A percentile compares a stretch with the other conserved stretches of the same genome.
Evolutionary conservation across 495 filamentous ascomycete genomes (phyloP).

Genomic region (Coniosporium apollinis): DNA sequence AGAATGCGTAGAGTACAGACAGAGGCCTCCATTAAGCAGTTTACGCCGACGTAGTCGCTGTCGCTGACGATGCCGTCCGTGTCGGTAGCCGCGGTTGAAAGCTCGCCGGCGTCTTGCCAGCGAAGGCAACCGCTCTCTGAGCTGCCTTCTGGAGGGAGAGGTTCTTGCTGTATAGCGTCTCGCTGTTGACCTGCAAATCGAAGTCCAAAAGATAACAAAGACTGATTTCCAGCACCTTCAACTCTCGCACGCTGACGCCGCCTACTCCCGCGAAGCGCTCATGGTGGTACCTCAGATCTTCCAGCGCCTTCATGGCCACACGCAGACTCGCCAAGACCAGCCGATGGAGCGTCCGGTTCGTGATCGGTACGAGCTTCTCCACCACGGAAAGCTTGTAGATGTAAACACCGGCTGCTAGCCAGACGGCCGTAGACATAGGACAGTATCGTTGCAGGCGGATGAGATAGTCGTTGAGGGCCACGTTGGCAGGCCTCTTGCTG

Average conservation of each 20-base stretch:
- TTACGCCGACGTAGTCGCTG: too few species aligned
- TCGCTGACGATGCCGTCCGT: too few species aligned
- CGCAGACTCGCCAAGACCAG: conserved; percentile 68
- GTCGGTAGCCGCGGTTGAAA: conserved; percentile 6
- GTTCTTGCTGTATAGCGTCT: conserved; percentile 7
- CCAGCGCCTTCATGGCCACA: conserved; percentile 82
- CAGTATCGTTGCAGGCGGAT: conserved; percentile 76
- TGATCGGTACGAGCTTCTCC: conserved; percentile 52
- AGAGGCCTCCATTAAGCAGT: too few species aligned
- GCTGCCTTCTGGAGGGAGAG: conserved; percentile 13
- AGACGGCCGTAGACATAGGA: conserved; percentile 90
- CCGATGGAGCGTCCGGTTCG: conserved; percentile 70
- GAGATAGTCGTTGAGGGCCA: conserved; percentile 72
- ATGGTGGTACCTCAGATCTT: conserved; percentile 79
- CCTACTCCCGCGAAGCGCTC: conserved; percentile 73
- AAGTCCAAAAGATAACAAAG: conserved; percentile 23
- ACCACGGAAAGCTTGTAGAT: conserved; percentile 62
- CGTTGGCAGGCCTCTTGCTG: conserved; percentile 66
- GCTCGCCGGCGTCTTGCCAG: conserved; percentile 5
- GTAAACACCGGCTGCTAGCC: conserved; percentile 83
- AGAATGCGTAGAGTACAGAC: too few species aligned
- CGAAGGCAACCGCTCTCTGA: conserved; percentile 7
- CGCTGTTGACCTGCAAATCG: conserved; percentile 16
- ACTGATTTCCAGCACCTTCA: conserved; percentile 72
- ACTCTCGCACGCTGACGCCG: conserved; percentile 63